A percentile compares a stretch with the other conserved stretches of the same genome.
Evolutionary conservation across 1,139 yeast species (phyloP).

Genomic region (Geotrichum carabidarum): DNA sequence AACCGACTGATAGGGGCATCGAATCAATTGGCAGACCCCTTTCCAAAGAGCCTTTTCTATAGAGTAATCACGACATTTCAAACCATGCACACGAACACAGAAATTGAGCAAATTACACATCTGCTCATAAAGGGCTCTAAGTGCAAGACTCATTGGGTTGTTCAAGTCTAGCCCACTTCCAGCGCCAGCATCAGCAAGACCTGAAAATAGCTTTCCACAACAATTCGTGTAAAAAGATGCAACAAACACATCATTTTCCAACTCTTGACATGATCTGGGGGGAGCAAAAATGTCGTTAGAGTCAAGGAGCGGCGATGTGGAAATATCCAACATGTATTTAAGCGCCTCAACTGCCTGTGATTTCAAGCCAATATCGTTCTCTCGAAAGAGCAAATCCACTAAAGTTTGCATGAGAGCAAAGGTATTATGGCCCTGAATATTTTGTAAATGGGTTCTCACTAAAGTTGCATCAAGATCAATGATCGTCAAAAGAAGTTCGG

Average conservation of each 20-base stretch:
- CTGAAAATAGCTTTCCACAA: constrained; percentile 24
- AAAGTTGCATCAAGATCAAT: constrained; percentile 79
- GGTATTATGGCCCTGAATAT: neutral
- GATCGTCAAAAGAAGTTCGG: constrained; percentile 76
- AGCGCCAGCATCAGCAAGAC: constrained; percentile 10
- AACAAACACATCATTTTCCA: constrained; percentile 23
- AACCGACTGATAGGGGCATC: neutral
- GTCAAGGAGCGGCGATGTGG: constrained; percentile 44
- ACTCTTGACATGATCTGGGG: constrained; percentile 10
- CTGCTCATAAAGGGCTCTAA: constrained; percentile 51
- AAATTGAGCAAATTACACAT: constrained; percentile 65
- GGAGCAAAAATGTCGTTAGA: constrained; percentile 36
- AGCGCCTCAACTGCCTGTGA: constrained; percentile 82
- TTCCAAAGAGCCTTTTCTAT: constrained; percentile 42
- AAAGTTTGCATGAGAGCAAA: constrained; percentile 39
- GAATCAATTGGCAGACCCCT: constrained; percentile 1
- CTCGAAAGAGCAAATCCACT: constrained; percentile 57
- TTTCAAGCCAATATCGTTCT: constrained; percentile 64
- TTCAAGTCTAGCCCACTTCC: neutral
- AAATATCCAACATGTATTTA: constrained; percentile 55
- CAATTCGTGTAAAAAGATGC: constrained; percentile 24
- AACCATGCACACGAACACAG: constrained; percentile 57
- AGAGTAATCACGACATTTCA: constrained; percentile 55
- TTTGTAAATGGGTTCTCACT: constrained; percentile 35
- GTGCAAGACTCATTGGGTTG: constrained; percentile 25